Evolutionary conservation across 2,329 filamentous ascomycete species (phyloP).

Genomic region (Apiospora saccharicola): DNA sequence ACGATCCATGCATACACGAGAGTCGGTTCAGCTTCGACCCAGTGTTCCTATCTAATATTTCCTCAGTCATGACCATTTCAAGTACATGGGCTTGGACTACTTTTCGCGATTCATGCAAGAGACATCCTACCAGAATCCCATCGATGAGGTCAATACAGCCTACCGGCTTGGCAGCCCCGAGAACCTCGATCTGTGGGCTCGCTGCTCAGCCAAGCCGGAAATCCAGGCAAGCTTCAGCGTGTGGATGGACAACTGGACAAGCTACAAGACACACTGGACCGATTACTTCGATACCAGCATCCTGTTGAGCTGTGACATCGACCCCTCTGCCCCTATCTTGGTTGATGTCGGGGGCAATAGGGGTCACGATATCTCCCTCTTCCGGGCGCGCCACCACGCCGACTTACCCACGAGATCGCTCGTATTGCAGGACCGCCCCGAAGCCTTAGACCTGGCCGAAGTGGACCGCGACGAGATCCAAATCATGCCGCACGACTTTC

Average conservation of each 20-base stretch:
- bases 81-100: background rate
- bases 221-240: conserved; percentile 13
- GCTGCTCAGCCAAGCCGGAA: background rate
- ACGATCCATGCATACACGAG: background rate
- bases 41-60: background rate
- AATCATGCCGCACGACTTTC: conserved; percentile 46
- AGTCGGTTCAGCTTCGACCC: background rate
- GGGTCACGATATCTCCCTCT: conserved; percentile 25
- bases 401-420: conserved; percentile 35
- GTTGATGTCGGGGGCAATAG: conserved; percentile 21
- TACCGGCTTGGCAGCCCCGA: background rate
- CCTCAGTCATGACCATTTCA: background rate
- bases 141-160: background rate
- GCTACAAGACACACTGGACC: background rate
- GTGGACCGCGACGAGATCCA: conserved; percentile 40
- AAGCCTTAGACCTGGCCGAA: conserved; percentile 31
- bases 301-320: background rate
- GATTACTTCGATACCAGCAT: background rate
- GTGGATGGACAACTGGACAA: conserved; percentile 8
- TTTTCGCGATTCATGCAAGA: conserved; percentile 1
- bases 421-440: conserved; percentile 45
- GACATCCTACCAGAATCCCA: background rate
- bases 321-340: conserved; percentile 4
- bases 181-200: background rate
- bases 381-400: conserved; percentile 17